Evolutionary conservation across 1,139 yeast species (phyloP).

Genomic region (Taiozyma sp.): DNA sequence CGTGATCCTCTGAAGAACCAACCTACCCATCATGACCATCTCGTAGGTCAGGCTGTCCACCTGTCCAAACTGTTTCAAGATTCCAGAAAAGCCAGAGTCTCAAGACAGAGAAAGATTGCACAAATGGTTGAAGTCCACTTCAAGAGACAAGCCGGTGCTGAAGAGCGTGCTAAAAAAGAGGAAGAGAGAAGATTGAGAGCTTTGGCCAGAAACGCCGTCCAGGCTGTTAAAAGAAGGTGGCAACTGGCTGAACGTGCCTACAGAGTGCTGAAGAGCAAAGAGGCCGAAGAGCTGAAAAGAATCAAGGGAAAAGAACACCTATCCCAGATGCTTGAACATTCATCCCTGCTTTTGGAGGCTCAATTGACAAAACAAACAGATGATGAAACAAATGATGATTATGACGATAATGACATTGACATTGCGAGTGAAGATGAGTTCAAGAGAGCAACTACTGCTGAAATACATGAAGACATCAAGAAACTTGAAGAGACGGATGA

Average conservation of each 20-base stretch:
- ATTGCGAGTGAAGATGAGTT: slow-evolving; percentile 5
- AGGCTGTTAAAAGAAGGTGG: slow-evolving; percentile 91
- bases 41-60: slow-evolving; percentile 70
- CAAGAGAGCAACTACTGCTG: slow-evolving; percentile 19
- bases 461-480: background rate
- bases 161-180: slow-evolving; percentile 72
- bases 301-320: slow-evolving; percentile 83
- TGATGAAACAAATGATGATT: slow-evolving; percentile 26
- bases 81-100: slow-evolving; percentile 57
- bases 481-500: slow-evolving; percentile 28
- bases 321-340: slow-evolving; percentile 84
- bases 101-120: slow-evolving; percentile 70
- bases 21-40: slow-evolving; percentile 64
- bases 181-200: slow-evolving; percentile 62
- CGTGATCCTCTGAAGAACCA: slow-evolving; percentile 39
- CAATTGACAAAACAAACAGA: slow-evolving; percentile 46
- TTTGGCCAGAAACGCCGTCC: slow-evolving; percentile 74
- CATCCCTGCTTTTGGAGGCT: slow-evolving; percentile 85
- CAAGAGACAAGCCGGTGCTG: slow-evolving; percentile 82
- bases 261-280: slow-evolving; percentile 43
- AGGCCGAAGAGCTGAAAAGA: slow-evolving; percentile 66
- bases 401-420: slow-evolving; percentile 32
- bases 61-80: slow-evolving; percentile 72
- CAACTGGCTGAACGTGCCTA: slow-evolving; percentile 82
- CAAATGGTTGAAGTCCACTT: slow-evolving; percentile 85